Evolutionary conservation across 1,284 basidiomycete genomes (phyloP).

Genomic region (Ceratobasidium sp.): DNA sequence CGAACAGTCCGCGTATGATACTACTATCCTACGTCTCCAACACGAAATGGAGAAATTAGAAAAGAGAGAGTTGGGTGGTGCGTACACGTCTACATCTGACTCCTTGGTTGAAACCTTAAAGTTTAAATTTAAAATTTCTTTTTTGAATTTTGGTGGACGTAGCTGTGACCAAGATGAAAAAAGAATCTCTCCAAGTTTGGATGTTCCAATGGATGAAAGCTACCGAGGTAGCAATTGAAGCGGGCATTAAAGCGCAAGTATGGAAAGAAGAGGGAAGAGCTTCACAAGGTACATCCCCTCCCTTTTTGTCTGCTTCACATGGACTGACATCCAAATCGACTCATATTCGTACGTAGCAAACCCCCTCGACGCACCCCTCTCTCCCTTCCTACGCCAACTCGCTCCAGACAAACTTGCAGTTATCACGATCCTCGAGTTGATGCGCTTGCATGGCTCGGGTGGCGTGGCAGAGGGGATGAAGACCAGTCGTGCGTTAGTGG

Average conservation of each 20-base stretch:
- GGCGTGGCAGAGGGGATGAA: conserved; percentile 90
- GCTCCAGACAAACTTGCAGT: conserved; percentile 84
- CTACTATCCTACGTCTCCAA: conserved; percentile 77
- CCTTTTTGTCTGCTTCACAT: background rate
- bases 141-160: background rate
- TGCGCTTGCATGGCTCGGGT: conserved; percentile 83
- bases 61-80: conserved; percentile 50
- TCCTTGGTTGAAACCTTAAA: background rate
- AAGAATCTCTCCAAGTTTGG: conserved; percentile 74
- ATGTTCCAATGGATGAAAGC: conserved; percentile 90
- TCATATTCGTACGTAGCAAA: conserved; percentile 45
- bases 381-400: conserved; percentile 80
- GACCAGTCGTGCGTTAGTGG: conserved; percentile 83
- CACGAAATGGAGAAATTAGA: conserved; percentile 72
- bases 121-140: too few species aligned
- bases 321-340: background rate
- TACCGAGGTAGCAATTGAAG: conserved; percentile 65
- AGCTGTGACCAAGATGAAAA: conserved; percentile 55
- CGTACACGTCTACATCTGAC: background rate
- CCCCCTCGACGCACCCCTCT: conserved; percentile 50
- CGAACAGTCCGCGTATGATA: conserved; percentile 85
- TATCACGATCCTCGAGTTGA: conserved; percentile 89
- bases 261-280: conserved; percentile 53
- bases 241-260: conserved; percentile 66
- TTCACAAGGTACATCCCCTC: background rate